Evolutionary conservation across 306 rosid species (phyloP).

Genomic region (Myrica gale): DNA sequence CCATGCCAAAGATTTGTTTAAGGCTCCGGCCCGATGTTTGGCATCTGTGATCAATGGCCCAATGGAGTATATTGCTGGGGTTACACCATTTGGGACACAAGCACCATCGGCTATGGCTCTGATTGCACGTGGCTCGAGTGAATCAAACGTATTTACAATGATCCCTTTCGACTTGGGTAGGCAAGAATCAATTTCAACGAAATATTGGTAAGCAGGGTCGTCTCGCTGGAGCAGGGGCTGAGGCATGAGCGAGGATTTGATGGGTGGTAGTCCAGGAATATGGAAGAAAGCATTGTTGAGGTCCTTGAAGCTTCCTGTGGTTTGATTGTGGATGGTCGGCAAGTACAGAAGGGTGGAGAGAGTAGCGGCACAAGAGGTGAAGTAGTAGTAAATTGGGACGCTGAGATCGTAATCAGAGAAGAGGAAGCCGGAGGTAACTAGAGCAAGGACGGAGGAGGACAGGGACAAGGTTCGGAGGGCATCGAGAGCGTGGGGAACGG

Average conservation of each 20-base stretch:
- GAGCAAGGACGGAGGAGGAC: slow-evolving; percentile 15
- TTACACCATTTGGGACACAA: slow-evolving; percentile 9
- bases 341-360: slow-evolving; percentile 21
- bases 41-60: slow-evolving; percentile 28
- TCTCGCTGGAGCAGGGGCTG: slow-evolving; percentile 14
- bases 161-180: slow-evolving; percentile 15
- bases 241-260: slow-evolving; percentile 12
- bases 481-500: neutral
- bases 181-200: slow-evolving; percentile 1
- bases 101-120: slow-evolving; percentile 14
- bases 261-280: slow-evolving; percentile 22
- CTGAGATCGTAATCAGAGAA: slow-evolving; percentile 3
- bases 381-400: slow-evolving; percentile 29
- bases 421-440: slow-evolving; percentile 12
- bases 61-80: slow-evolving; percentile 17
- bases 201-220: neutral
- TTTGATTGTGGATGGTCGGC: slow-evolving; percentile 27
- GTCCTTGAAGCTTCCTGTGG: slow-evolving; percentile 19
- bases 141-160: slow-evolving; percentile 11
- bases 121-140: slow-evolving; percentile 8
- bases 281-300: neutral
- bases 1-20: neutral
- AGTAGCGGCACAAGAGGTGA: slow-evolving; percentile 22
- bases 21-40: neutral
- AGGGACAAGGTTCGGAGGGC: slow-evolving; percentile 6